Percentiles rank a stretch among this genome's conserved stretches.
These are phyloP conservation scores for Malus sylvestris DNA, from an alignment of 306 rosid genomes.

Conservation along the genomic window DNA sequence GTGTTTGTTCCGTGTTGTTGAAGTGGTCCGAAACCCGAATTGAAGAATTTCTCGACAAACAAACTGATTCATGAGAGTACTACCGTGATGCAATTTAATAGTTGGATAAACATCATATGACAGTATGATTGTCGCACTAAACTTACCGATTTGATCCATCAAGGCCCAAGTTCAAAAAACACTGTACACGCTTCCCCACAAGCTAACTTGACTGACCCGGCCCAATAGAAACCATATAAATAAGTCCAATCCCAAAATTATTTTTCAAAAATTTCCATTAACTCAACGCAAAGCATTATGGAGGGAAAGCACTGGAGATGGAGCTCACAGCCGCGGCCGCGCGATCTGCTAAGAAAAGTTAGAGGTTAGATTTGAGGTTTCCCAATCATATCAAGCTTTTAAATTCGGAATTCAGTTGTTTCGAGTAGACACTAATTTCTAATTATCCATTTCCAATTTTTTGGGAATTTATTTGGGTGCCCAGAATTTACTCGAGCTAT, in stretches of 20 bases:
- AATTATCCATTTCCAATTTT: neutral
- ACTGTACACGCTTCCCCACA: neutral
- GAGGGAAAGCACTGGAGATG: constrained; percentile 44
- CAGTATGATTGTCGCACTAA: no score
- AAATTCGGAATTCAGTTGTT: neutral
- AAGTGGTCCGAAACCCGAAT: no score
- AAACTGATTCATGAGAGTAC: no score
- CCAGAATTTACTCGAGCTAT: constrained; percentile 59
- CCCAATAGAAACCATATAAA: neutral
- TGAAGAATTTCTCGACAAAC: no score
- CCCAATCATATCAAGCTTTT: neutral
- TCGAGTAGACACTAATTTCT: neutral
- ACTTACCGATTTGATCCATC: neutral
- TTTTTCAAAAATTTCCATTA: neutral
- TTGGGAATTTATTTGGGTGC: neutral
- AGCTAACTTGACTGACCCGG: neutral
- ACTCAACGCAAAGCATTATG: constrained; percentile 23
- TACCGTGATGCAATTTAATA: no score
- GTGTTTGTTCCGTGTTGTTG: no score
- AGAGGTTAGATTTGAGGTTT: constrained; percentile 29
- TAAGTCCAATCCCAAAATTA: neutral
- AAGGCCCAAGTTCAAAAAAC: neutral
- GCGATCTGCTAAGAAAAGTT: constrained; percentile 39
- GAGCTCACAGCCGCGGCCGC: constrained; percentile 22
- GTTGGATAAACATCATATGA: no score